Percentiles rank a stretch among this genome's conserved stretches.
Evolutionary conservation across 352 stramenopile species (phyloP).

Genomic region (Phytopythium sindhum): DNA sequence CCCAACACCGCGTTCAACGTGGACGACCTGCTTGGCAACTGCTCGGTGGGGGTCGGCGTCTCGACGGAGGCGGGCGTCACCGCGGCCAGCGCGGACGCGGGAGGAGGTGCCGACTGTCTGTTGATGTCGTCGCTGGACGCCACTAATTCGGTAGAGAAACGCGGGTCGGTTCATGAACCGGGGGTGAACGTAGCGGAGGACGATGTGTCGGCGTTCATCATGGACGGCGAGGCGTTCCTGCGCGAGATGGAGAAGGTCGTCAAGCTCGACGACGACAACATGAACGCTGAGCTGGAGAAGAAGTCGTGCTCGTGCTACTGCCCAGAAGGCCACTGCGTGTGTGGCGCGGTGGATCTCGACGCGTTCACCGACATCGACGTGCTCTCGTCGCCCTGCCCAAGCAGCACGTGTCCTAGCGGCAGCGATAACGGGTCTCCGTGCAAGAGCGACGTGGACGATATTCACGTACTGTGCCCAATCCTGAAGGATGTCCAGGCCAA

Average conservation of each 20-base stretch:
- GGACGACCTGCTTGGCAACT: conserved; percentile 29
- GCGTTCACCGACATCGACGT: conserved; percentile 43
- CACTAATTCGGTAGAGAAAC: conserved; percentile 9
- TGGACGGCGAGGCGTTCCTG: conserved; percentile 59
- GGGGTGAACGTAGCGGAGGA: conserved; percentile 12
- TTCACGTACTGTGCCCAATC: conserved; percentile 22
- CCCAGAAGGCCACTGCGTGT: conserved; percentile 13
- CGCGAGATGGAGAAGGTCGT: conserved; percentile 51
- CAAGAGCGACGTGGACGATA: conserved; percentile 31
- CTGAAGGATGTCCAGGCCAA: conserved; percentile 15
- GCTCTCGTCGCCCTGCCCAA: conserved; percentile 49
- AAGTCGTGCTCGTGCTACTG: conserved; percentile 7
- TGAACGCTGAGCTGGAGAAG: conserved; percentile 10
- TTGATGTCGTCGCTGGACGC: conserved; percentile 16
- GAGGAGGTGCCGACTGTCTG: conserved; percentile 13
- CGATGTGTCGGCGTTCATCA: conserved; percentile 42
- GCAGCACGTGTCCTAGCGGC: conserved; percentile 30
- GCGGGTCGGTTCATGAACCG: conserved; percentile 12
- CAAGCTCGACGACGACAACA: conserved; percentile 28
- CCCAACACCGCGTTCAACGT: conserved; percentile 14
- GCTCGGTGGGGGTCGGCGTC: conserved; percentile 27
- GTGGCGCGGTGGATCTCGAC: conserved; percentile 33
- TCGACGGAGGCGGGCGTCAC: conserved; percentile 6
- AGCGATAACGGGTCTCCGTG: conserved; percentile 21
- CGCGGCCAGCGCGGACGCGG: neutral